A percentile compares a stretch with the other conserved stretches of the same genome.
Evolutionary conservation across 1,284 basidiomycete species (phyloP).

Genomic region (Boletellus sp.): DNA sequence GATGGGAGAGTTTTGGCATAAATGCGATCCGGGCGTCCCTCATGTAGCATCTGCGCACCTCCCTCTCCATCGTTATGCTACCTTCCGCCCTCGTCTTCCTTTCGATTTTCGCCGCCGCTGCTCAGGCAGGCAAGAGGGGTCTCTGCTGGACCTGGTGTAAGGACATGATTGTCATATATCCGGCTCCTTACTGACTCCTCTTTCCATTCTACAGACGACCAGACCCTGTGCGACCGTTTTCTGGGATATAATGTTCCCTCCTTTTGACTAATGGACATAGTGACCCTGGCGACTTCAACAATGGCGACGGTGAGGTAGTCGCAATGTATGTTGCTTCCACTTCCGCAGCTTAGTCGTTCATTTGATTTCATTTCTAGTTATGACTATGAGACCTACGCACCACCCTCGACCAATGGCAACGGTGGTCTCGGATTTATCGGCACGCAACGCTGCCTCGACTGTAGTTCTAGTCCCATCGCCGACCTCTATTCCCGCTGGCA

Average conservation of each 20-base stretch:
- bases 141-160: constrained; percentile 27
- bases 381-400: constrained; percentile 37
- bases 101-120: constrained; percentile 8
- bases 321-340: constrained; percentile 27
- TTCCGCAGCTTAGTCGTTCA: neutral
- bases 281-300: constrained; percentile 31
- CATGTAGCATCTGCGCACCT: neutral
- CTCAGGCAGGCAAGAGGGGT: constrained; percentile 24
- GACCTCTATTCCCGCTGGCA: constrained; percentile 32
- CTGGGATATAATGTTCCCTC: neutral
- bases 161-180: neutral
- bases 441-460: constrained; percentile 38
- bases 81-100: constrained; percentile 5
- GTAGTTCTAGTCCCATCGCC: constrained; percentile 35
- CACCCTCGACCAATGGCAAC: constrained; percentile 30
- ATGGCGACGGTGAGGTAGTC: constrained; percentile 29
- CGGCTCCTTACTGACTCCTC: constrained; percentile 1
- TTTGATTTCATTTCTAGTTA: constrained; percentile 22
- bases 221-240: constrained; percentile 15
- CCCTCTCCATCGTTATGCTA: neutral
- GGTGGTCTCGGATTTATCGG: constrained; percentile 38
- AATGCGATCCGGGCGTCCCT: constrained; percentile 8
- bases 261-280: constrained; percentile 16
- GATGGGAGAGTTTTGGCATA: constrained; percentile 6
- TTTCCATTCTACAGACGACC: constrained; percentile 13